Base-by-base conservation (phyloP, 306 rosid genomes). In the Prunus padus region DNA sequence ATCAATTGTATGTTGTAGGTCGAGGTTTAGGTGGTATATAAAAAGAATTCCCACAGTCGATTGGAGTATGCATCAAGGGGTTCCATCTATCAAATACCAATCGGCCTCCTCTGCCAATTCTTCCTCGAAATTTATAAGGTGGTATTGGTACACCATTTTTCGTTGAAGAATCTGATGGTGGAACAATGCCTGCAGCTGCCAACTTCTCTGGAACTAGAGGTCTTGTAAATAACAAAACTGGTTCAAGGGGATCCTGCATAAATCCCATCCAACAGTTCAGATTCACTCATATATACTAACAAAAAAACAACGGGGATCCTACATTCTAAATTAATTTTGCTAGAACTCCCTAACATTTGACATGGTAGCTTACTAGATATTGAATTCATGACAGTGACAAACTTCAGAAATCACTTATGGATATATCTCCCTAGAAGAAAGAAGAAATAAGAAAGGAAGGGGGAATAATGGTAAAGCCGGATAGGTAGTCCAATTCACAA, bases 91-190 rank as follows among this genome's bases (percentile, higher is more conserved):
- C 99, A 72, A 92, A 95, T 86, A 95, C 83, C 80, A 95, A 85
- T 22, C 97, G 89, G 77, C 99, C 99, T 16, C 99, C 99, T 44
- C 97, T 88, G 72, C 99, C 99, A 19, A 95, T 85, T 85, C 99
- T 85, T 54, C 99, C 99, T 0, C 88, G 92, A 56, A 81, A 84
- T 80, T 78, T 95, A 81, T 65, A 83, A 5, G 96, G 71, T 16
- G 88, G 67, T 77, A 87, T n/a, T 51, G 97, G 75, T 49, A 79
- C 84, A 55, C 91, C 90, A 67, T 84, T 83, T 77, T 77, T 82
- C 19, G 82, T n/a, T 54, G 85, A 74, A 49, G 90, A 69, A 75
- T 95, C 90, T 61, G 80, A 70, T 18, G 97, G 95, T 20, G 90
- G 93, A 30, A 85, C 57, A 75, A 95, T 92, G 68, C 89, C 93